These are phyloP conservation scores for Vanrija humicola DNA, from an alignment of 1,284 basidiomycete species.

Conservation along the genomic window DNA sequence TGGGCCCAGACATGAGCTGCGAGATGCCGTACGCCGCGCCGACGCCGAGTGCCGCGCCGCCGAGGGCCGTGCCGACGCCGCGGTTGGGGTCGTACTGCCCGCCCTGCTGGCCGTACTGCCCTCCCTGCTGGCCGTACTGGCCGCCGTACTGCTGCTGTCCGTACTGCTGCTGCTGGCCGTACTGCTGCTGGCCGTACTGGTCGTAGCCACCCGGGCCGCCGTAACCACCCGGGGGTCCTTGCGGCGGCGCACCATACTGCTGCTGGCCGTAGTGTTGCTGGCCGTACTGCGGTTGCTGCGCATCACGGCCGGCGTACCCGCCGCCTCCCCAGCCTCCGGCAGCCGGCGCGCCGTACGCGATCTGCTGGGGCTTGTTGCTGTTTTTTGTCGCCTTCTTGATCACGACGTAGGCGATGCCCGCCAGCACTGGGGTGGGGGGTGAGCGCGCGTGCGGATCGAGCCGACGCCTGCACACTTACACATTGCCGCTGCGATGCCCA, in stretches of 20 bases:
- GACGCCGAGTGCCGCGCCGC: constrained; percentile 8
- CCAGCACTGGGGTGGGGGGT: constrained; percentile 6
- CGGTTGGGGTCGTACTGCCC: not conserved
- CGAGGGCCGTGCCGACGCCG: not conserved
- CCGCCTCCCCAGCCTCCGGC: constrained; percentile 4
- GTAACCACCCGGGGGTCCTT: no score
- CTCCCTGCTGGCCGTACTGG: constrained; percentile 7
- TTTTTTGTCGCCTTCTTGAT: constrained; percentile 11
- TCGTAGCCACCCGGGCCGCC: no score
- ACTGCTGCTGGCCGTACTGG: constrained; percentile 11
- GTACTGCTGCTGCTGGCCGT: constrained; percentile 16
- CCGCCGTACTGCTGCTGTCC: constrained; percentile 10
- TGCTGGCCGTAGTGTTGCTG: constrained; percentile 11
- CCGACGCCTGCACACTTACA: constrained; percentile 1
- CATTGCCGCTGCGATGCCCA: constrained; percentile 13
- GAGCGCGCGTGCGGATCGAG: no score
- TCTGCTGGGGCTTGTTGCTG: constrained; percentile 9
- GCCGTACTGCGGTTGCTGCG: constrained; percentile 2
- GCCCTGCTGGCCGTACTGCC: constrained; percentile 16
- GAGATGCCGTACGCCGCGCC: constrained; percentile 29
- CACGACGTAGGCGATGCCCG: constrained; percentile 15
- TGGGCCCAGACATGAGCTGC: constrained; percentile 26
- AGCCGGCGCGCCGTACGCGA: constrained; percentile 1
- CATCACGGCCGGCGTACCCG: no score
- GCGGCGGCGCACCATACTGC: not conserved